A percentile compares a stretch with the other conserved stretches of the same genome.
phyloP scores from a whole-genome alignment of 202 grass and related monocot species.

The Elaeis oleifera region DNA sequence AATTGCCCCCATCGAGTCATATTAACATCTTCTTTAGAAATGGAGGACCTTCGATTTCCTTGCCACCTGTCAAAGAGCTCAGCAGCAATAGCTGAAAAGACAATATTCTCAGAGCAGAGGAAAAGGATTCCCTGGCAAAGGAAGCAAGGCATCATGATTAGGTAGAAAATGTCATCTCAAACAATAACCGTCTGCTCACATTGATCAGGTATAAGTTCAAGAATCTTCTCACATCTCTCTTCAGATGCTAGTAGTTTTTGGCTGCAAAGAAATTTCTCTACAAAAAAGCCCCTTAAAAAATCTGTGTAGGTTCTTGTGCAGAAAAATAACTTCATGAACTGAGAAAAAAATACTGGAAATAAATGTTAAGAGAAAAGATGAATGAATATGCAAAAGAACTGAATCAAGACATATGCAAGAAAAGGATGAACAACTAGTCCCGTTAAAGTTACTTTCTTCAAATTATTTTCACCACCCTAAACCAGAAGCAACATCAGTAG shows the following conservation, averaged over 20 bases:
- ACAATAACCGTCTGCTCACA: conserved; percentile 31
- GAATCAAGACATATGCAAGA: conserved; percentile 53
- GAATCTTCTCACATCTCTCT: conserved; percentile 66
- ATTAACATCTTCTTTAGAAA: conserved; percentile 67
- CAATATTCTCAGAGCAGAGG: conserved; percentile 16
- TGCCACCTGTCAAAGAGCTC: conserved; percentile 67
- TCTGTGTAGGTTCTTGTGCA: conserved; percentile 79
- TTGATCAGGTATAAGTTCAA: conserved; percentile 74
- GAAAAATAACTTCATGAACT: background rate
- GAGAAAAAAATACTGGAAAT: too few species aligned
- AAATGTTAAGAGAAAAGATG: too few species aligned
- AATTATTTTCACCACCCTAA: conserved; percentile 72
- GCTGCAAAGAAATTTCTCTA: conserved; percentile 51
- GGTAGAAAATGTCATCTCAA: background rate
- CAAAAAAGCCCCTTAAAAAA: conserved; percentile 70
- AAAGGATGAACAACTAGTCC: conserved; percentile 76
- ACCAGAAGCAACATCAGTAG: conserved; percentile 8
- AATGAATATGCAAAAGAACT: background rate
- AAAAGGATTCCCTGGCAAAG: conserved; percentile 7
- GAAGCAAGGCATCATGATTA: background rate
- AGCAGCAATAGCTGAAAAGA: conserved; percentile 50
- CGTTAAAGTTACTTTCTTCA: conserved; percentile 71
- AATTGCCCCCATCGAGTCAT: conserved; percentile 66
- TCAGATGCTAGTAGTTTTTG: conserved; percentile 68
- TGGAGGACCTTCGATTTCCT: conserved; percentile 50